Conservation (phyloP, 2,329 filamentous ascomycete species). For the Trichoderma oligosporum region DNA sequence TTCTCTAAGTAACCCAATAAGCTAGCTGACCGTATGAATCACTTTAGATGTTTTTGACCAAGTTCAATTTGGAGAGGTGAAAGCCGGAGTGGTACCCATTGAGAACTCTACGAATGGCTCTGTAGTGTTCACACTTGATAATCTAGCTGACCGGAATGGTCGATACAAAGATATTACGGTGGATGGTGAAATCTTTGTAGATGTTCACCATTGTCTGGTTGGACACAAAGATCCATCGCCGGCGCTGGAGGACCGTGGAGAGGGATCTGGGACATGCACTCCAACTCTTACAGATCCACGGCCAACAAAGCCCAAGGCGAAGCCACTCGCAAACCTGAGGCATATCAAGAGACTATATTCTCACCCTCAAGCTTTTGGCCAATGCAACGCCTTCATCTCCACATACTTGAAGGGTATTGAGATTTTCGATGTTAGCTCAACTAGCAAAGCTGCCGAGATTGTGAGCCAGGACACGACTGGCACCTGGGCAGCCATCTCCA, state of each 20-base stretch:
- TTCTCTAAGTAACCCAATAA: neutral
- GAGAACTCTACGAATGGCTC: conserved; percentile 95
- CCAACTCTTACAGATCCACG: conserved; percentile 46
- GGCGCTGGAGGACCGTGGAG: conserved; percentile 29
- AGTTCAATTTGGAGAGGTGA: conserved; percentile 62
- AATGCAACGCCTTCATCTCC: conserved; percentile 74
- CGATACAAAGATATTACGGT: conserved; percentile 67
- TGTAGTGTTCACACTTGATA: conserved; percentile 84
- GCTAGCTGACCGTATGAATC: neutral
- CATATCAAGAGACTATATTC: conserved; percentile 78
- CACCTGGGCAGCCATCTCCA: conserved; percentile 72
- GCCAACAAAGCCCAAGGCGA: conserved; percentile 43
- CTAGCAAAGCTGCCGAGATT: conserved; percentile 78
- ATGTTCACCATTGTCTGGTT: conserved; percentile 84
- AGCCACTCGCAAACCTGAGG: conserved; percentile 49
- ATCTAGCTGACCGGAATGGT: conserved; percentile 70
- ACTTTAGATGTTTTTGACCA: conserved; percentile 69
- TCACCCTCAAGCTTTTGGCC: conserved; percentile 92
- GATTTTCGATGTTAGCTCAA: conserved; percentile 78
- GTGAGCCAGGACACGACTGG: conserved; percentile 58
- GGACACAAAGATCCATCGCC: conserved; percentile 42
- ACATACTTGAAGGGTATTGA: conserved; percentile 69
- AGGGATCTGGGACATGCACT: conserved; percentile 45
- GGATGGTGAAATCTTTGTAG: conserved; percentile 78
- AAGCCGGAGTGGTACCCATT: conserved; percentile 83